Evolutionary conservation across 164 flowering plant genomes (phyloP).

Genomic region (Piper longum): DNA sequence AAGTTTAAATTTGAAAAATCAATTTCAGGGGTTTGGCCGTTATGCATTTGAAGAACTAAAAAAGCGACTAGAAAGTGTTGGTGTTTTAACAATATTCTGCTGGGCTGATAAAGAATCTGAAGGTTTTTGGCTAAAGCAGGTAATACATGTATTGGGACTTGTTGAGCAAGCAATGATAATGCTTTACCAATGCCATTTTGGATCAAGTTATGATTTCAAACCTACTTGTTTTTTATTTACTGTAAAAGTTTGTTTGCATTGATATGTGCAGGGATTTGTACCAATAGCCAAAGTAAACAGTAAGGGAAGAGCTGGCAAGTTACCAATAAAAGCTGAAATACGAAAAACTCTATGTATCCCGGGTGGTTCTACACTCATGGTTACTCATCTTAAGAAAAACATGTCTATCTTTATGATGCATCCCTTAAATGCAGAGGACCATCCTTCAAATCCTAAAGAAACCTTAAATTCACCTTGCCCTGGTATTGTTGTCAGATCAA

Average conservation of each 20-base stretch:
- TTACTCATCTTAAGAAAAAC: conserved; percentile 49
- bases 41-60: conserved; percentile 47
- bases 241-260: conserved; percentile 2
- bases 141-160: conserved; percentile 9
- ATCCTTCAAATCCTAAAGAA: conserved; percentile 11
- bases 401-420: conserved; percentile 8
- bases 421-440: conserved; percentile 12
- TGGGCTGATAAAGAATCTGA: conserved; percentile 92
- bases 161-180: neutral
- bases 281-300: conserved; percentile 59
- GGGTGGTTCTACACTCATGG: conserved; percentile 86
- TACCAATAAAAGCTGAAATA: conserved; percentile 64
- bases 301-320: conserved; percentile 60
- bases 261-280: conserved; percentile 53
- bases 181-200: neutral
- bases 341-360: conserved; percentile 75
- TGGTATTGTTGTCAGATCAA: conserved; percentile 4
- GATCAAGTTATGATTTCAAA: no score
- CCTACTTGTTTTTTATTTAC: neutral
- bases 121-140: conserved; percentile 93
- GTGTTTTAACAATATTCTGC: conserved; percentile 53
- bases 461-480: conserved; percentile 10
- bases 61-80: conserved; percentile 62
- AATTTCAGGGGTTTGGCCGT: conserved; percentile 60
- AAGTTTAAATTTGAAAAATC: no score